Conservation (phyloP, 108 stramenopile genomes). For the Discostella pseudostelligera region DNA sequence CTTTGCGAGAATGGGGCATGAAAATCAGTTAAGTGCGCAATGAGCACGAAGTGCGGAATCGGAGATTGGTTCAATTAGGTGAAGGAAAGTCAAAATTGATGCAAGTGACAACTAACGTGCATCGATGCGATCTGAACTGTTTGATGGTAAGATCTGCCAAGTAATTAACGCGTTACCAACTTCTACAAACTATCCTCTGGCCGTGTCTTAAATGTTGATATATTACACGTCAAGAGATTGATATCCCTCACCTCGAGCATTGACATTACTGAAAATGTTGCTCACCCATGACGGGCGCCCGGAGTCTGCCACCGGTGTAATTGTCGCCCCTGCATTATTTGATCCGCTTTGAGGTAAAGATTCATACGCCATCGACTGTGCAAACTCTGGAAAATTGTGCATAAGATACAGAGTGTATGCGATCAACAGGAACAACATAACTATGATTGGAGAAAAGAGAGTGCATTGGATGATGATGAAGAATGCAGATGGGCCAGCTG, state of each 20-base stretch:
- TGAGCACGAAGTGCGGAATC: background rate
- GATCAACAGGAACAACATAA: constrained; percentile 16
- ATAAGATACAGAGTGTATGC: constrained; percentile 27
- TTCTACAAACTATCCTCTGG: no score
- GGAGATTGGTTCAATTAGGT: no score
- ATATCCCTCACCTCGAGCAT: constrained; percentile 19
- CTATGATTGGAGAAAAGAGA: constrained; percentile 28
- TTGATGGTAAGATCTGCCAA: no score
- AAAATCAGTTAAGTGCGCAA: constrained; percentile 37
- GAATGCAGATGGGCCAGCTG: background rate
- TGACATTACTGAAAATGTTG: background rate
- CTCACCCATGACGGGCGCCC: constrained; percentile 17
- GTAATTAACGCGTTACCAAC: no score
- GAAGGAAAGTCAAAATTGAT: no score
- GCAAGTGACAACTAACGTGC: no score
- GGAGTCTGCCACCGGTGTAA: background rate
- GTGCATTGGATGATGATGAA: constrained; percentile 11
- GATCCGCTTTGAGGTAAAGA: constrained; percentile 4
- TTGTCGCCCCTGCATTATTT: background rate
- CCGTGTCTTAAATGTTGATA: no score
- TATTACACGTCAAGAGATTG: constrained; percentile 10
- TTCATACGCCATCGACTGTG: constrained; percentile 21
- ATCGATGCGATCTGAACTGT: no score
- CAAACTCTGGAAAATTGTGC: constrained; percentile 26
- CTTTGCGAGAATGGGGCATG: constrained; percentile 78